Percentiles rank a stretch among this genome's conserved stretches.
Evolutionary conservation across 768 basidiomycete species (phyloP).

Genomic region (Hydnomerulius pinastri): DNA sequence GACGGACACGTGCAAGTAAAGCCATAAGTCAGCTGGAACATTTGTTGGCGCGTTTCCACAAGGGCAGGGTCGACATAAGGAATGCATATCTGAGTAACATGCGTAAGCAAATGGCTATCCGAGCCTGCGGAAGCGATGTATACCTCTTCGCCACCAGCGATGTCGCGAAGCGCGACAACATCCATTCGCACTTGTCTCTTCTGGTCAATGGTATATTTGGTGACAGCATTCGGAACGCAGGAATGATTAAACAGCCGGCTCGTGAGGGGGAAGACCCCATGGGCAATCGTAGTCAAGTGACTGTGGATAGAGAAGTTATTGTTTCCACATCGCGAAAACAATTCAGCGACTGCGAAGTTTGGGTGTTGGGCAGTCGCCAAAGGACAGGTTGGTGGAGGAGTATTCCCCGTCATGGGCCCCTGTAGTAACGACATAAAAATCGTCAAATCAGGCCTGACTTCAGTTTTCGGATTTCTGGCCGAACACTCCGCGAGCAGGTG

Average conservation of each 20-base stretch:
- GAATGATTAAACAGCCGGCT: constrained; percentile 86
- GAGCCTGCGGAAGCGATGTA: background rate
- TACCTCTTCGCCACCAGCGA: constrained; percentile 68
- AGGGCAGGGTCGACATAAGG: constrained; percentile 82
- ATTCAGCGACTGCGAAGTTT: constrained; percentile 17
- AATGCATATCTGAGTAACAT: constrained; percentile 58
- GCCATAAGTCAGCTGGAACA: constrained; percentile 63
- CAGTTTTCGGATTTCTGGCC: constrained; percentile 11
- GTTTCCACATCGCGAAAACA: constrained; percentile 70
- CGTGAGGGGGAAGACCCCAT: constrained; percentile 76
- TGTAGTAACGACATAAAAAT: constrained; percentile 49
- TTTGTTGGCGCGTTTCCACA: constrained; percentile 56
- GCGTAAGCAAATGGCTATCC: background rate
- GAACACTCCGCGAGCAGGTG: constrained; percentile 53
- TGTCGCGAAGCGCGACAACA: constrained; percentile 61
- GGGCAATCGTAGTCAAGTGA: constrained; percentile 66
- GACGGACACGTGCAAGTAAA: constrained; percentile 66
- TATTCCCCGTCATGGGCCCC: constrained; percentile 29
- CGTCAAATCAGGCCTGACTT: constrained; percentile 29
- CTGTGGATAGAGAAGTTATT: constrained; percentile 83
- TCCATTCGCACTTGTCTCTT: constrained; percentile 54
- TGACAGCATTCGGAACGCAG: constrained; percentile 71
- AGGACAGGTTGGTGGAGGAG: constrained; percentile 37
- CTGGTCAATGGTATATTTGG: constrained; percentile 52
- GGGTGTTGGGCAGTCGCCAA: constrained; percentile 28